These are phyloP conservation scores for Crithidia sp. DNA, from an alignment of 208 protist genomes.

Conservation along the genomic window DNA sequence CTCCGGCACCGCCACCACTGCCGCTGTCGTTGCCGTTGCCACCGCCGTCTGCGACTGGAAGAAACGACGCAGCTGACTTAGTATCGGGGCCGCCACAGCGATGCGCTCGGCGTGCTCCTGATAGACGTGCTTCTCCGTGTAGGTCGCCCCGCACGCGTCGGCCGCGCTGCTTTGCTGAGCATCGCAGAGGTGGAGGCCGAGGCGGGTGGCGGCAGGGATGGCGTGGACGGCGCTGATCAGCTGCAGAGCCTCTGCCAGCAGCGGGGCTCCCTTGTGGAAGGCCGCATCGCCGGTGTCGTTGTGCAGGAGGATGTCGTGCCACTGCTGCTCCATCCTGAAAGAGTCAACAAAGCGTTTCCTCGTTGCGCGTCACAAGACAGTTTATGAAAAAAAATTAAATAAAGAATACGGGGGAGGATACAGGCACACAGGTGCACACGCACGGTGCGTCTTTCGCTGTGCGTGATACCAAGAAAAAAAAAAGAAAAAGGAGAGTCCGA, in stretches of 20 bases:
- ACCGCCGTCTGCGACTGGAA: conserved; percentile 14
- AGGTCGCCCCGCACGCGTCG: conserved; percentile 7
- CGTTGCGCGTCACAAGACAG: no score
- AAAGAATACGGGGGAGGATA: neutral
- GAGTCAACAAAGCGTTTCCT: no score
- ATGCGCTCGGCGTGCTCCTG: conserved; percentile 22
- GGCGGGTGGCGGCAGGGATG: conserved; percentile 33
- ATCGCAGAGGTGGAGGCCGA: conserved; percentile 35
- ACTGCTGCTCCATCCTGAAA: conserved; percentile 38
- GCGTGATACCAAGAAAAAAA: neutral
- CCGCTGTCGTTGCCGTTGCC: neutral
- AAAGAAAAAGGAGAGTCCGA: no score
- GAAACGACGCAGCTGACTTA: conserved; percentile 8
- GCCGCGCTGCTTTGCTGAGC: conserved; percentile 15
- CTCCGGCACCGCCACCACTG: conserved; percentile 7
- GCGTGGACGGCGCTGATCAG: conserved; percentile 45
- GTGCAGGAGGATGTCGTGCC: conserved; percentile 72
- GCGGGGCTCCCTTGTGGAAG: conserved; percentile 61
- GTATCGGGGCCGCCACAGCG: conserved; percentile 16
- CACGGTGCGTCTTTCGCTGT: no score
- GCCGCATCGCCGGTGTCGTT: conserved; percentile 67
- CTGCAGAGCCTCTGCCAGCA: conserved; percentile 61
- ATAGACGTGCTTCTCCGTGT: conserved; percentile 30
- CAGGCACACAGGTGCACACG: neutral
- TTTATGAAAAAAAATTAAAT: neutral